phyloP scores from a whole-genome alignment of 169 alveolate species.

The Plasmodium billcollinsi region DNA sequence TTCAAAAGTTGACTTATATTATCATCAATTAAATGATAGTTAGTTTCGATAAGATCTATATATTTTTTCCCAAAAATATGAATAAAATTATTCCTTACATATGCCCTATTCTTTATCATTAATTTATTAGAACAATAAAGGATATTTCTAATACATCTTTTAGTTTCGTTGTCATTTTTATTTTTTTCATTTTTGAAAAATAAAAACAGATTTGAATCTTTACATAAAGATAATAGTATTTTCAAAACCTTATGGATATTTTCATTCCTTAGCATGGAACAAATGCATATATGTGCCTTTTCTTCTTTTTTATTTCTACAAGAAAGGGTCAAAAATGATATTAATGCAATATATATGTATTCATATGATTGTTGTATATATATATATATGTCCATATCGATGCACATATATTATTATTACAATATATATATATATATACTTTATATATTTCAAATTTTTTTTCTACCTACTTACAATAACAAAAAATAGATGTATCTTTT shows the following conservation, averaged over 20 bases:
- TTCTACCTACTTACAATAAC: constrained; percentile 8
- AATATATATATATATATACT: neutral
- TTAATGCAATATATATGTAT: neutral
- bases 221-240: constrained; percentile 31
- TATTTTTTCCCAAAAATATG: constrained; percentile 32
- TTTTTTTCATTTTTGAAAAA: neutral
- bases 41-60: constrained; percentile 36
- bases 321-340: neutral
- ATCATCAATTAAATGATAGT: constrained; percentile 21
- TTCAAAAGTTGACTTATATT: constrained; percentile 20
- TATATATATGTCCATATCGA: neutral
- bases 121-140: constrained; percentile 48
- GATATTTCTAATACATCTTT: constrained; percentile 44
- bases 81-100: constrained; percentile 29
- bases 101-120: constrained; percentile 41
- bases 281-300: constrained; percentile 28
- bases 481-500: constrained; percentile 27
- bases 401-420: neutral
- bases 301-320: constrained; percentile 17
- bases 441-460: neutral
- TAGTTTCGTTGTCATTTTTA: constrained; percentile 8
- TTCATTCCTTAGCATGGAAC: constrained; percentile 50
- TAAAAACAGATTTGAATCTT: constrained; percentile 16
- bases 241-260: constrained; percentile 1
- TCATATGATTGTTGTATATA: neutral